phyloP scores from a whole-genome alignment of 1,284 basidiomycete genomes.

The Chalciporus sp. region DNA sequence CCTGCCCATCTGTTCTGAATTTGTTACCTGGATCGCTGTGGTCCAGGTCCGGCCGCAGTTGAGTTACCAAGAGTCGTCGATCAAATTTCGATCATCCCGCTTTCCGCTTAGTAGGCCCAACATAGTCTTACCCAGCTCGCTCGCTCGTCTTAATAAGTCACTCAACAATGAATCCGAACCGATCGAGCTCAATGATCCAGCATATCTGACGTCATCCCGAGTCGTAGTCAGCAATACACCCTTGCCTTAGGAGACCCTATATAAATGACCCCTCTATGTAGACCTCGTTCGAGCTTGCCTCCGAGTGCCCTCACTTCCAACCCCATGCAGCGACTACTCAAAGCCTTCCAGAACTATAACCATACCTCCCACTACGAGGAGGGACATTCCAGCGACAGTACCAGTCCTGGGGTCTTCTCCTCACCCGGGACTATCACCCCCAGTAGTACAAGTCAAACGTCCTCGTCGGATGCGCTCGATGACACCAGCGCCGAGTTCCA shows the following conservation, averaged over 20 bases:
- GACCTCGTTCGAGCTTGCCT: too few species aligned
- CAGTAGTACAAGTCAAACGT: conserved; percentile 6
- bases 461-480: too few species aligned
- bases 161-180: not conserved
- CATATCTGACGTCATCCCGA: too few species aligned
- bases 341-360: conserved; percentile 3
- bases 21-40: too few species aligned
- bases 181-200: not conserved
- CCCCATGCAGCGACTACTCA: conserved; percentile 14
- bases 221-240: not conserved
- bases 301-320: too few species aligned
- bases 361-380: not conserved
- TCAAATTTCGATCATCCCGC: too few species aligned
- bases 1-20: too few species aligned
- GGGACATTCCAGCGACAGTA: not conserved
- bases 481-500: not conserved
- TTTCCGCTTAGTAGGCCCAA: too few species aligned
- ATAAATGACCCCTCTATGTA: conserved; percentile 9
- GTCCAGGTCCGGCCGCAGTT: too few species aligned
- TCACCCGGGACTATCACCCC: not conserved
- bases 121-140: too few species aligned
- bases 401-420: not conserved
- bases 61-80: too few species aligned
- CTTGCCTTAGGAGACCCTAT: not conserved
- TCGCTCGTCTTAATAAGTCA: not conserved